Conservation (phyloP, 495 filamentous ascomycete genomes). For the Penicillium manginii region DNA sequence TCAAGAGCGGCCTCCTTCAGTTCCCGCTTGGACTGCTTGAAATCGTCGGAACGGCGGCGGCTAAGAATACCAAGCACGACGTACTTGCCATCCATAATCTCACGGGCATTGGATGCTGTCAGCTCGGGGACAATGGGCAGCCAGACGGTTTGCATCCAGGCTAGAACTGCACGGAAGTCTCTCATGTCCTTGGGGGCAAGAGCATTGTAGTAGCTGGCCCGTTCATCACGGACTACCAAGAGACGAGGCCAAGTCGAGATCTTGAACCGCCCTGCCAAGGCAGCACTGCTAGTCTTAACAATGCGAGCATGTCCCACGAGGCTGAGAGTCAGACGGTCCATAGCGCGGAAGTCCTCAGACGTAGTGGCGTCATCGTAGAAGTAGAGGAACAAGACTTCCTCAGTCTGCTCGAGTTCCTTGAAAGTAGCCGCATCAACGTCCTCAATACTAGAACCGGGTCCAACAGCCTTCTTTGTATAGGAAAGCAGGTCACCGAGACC, state of each 20-base stretch:
- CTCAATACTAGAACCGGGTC: conserved; percentile 72
- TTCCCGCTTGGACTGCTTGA: conserved; percentile 76
- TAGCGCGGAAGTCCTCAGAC: conserved; percentile 83
- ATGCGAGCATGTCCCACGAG: conserved; percentile 90
- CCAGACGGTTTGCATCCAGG: conserved; percentile 97
- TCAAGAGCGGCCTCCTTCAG: conserved; percentile 94
- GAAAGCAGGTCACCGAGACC: conserved; percentile 88
- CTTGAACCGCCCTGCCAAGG: conserved; percentile 79
- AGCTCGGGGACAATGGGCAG: conserved; percentile 96
- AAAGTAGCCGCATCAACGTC: conserved; percentile 79
- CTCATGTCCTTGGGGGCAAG: conserved; percentile 88
- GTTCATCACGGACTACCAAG: conserved; percentile 85
- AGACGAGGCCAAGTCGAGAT: conserved; percentile 94
- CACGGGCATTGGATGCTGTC: conserved; percentile 83
- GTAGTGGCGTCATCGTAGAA: conserved; percentile 96
- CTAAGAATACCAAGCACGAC: conserved; percentile 91
- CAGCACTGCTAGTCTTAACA: conserved; percentile 80
- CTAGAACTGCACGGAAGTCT: conserved; percentile 75
- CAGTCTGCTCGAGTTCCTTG: conserved; percentile 84
- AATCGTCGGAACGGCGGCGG: conserved; percentile 78
- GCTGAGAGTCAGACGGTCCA: conserved; percentile 82
- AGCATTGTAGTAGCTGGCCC: conserved; percentile 83
- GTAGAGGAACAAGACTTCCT: conserved; percentile 95
- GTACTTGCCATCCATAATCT: conserved; percentile 92
- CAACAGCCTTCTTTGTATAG: conserved; percentile 85